Conservation (phyloP, 2,329 filamentous ascomycete genomes). For the Cladophialophora exuberans region DNA sequence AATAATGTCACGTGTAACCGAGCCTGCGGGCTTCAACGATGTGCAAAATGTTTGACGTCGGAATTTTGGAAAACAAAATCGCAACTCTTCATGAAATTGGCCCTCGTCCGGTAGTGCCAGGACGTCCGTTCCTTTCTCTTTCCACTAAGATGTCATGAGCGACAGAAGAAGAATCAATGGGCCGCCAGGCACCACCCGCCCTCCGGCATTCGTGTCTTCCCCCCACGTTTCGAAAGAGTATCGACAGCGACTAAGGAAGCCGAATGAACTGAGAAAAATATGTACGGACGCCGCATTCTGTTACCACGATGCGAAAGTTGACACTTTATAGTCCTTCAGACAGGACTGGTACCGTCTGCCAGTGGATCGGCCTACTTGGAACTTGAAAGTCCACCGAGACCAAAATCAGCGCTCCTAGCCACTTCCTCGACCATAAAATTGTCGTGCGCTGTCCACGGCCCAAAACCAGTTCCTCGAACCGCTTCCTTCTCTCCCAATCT, state of each 20-base stretch:
- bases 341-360: conserved; percentile 87
- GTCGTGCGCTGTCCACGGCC: conserved; percentile 89
- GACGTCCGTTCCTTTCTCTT: conserved; percentile 25
- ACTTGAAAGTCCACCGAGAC: conserved; percentile 53
- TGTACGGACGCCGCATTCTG: conserved; percentile 61
- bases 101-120: neutral
- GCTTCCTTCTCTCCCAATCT: conserved; percentile 91
- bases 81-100: neutral
- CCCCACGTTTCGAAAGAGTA: conserved; percentile 51
- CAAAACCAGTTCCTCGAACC: conserved; percentile 84
- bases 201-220: conserved; percentile 69
- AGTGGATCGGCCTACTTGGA: conserved; percentile 79
- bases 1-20: no score
- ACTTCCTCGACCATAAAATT: conserved; percentile 77
- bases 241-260: conserved; percentile 62
- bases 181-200: conserved; percentile 73
- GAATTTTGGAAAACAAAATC: neutral
- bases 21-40: no score
- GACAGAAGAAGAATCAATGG: conserved; percentile 92
- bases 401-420: conserved; percentile 48
- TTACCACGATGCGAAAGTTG: conserved; percentile 2
- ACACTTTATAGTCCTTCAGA: conserved; percentile 72
- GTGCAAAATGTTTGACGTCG: neutral
- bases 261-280: conserved; percentile 79
- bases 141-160: conserved; percentile 58